These are phyloP conservation scores for Puccinellia tenuiflora DNA, from an alignment of 176 grass and related monocot species.

Conservation along the genomic window DNA sequence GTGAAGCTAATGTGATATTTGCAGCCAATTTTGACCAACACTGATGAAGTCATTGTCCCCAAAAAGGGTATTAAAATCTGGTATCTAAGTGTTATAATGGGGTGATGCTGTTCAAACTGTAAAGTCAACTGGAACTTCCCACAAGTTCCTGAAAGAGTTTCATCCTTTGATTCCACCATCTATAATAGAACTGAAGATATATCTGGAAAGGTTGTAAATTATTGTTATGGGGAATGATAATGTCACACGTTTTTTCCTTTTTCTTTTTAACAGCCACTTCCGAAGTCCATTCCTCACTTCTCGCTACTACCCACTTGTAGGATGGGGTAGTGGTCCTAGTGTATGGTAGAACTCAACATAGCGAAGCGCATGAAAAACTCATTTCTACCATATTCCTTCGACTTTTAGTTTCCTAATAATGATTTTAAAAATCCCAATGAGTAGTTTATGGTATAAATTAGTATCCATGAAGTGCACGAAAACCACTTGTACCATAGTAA, in stretches of 20 bases:
- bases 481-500: neutral
- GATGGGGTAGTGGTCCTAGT: neutral
- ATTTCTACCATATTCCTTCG: neutral
- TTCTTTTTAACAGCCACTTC: neutral
- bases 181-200: neutral
- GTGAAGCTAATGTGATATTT: neutral
- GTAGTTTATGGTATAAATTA: neutral
- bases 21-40: neutral
- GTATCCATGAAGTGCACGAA: neutral
- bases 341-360: neutral
- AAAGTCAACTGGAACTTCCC: neutral
- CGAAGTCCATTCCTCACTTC: neutral
- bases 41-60: neutral
- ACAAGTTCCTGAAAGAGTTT: neutral
- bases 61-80: neutral
- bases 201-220: neutral
- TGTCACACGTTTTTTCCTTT: neutral
- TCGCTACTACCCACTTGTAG: neutral
- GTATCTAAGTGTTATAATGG: neutral
- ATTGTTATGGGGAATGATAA: neutral
- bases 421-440: neutral
- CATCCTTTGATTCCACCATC: neutral
- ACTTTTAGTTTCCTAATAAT: neutral
- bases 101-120: neutral
- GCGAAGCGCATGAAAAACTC: neutral